These are phyloP conservation scores for Saccharomycopsis synnaedendra DNA, from an alignment of 805 yeast genomes.

Conservation along the genomic window DNA sequence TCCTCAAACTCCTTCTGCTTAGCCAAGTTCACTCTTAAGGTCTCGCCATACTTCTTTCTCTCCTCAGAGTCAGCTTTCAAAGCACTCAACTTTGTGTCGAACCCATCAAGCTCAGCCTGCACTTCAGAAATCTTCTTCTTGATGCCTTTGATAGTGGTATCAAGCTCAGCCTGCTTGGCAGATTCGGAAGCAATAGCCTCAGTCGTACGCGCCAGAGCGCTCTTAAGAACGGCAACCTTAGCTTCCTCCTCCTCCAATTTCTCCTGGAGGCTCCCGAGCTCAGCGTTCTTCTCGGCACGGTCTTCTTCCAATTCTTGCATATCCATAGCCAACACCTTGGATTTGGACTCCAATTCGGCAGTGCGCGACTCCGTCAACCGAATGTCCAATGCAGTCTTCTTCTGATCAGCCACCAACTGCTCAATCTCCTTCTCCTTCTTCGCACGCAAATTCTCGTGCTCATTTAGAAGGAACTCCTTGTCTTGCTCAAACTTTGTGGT, in stretches of 20 bases:
- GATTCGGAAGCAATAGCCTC: constrained; percentile 3
- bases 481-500: constrained; percentile 5
- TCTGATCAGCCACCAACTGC: constrained; percentile 10
- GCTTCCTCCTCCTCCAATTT: constrained; percentile 1
- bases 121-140: constrained; percentile 6
- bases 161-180: constrained; percentile 10
- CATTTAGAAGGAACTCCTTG: constrained; percentile 10
- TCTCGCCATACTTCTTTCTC: constrained; percentile 3
- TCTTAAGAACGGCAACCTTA: background rate
- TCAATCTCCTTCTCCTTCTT: constrained; percentile 11
- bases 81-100: constrained; percentile 7
- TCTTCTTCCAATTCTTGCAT: constrained; percentile 10
- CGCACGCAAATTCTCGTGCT: constrained; percentile 6
- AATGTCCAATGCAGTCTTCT: constrained; percentile 10
- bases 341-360: constrained; percentile 9
- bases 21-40: constrained; percentile 7
- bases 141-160: constrained; percentile 1
- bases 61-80: constrained; percentile 9
- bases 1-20: constrained; percentile 13
- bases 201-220: constrained; percentile 1
- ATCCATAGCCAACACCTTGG: constrained; percentile 7
- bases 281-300: background rate
- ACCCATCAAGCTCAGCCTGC: constrained; percentile 3
- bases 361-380: constrained; percentile 11
- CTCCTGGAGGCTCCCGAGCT: background rate